Evolutionary conservation across 1,284 basidiomycete genomes (phyloP).

Genomic region (Omphalotus olearius): DNA sequence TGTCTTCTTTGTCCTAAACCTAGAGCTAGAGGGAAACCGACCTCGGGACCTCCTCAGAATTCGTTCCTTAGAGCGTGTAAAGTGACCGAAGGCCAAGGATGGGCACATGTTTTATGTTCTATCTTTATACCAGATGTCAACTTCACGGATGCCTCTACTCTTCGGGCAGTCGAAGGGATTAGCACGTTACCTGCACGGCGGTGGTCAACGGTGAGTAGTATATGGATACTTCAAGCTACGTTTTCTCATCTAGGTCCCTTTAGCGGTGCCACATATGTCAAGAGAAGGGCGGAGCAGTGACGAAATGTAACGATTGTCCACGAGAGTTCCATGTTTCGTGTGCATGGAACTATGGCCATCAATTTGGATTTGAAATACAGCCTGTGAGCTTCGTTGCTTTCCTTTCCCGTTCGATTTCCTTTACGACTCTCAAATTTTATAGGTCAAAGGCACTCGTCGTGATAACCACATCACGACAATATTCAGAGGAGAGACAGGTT

Average conservation of each 20-base stretch:
- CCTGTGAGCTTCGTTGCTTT: slow-evolving; percentile 46
- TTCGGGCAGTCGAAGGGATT: slow-evolving; percentile 85
- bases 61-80: slow-evolving; percentile 83
- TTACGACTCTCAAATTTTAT: slow-evolving; percentile 9
- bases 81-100: slow-evolving; percentile 91
- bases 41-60: slow-evolving; percentile 43
- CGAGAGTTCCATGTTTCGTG: slow-evolving; percentile 86
- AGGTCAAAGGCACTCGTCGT: slow-evolving; percentile 74
- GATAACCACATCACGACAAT: slow-evolving; percentile 63
- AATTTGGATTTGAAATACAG: slow-evolving; percentile 88
- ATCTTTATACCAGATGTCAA: slow-evolving; percentile 82
- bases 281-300: slow-evolving; percentile 69
- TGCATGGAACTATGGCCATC: slow-evolving; percentile 80
- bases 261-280: slow-evolving; percentile 66
- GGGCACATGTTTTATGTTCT: slow-evolving; percentile 89
- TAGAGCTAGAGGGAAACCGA: slow-evolving; percentile 43
- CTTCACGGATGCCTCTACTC: slow-evolving; percentile 69
- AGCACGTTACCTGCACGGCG: slow-evolving; percentile 65
- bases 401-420: neutral
- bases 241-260: slow-evolving; percentile 5
- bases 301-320: slow-evolving; percentile 81
- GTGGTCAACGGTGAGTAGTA: slow-evolving; percentile 54
- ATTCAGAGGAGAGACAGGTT: slow-evolving; percentile 86
- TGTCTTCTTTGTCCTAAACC: slow-evolving; percentile 73
- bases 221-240: neutral